Evolutionary conservation across 495 filamentous ascomycete species (phyloP), one percentile per base, ranked within the genome.

Genomic region (Apiosordaria backusii): DNA sequence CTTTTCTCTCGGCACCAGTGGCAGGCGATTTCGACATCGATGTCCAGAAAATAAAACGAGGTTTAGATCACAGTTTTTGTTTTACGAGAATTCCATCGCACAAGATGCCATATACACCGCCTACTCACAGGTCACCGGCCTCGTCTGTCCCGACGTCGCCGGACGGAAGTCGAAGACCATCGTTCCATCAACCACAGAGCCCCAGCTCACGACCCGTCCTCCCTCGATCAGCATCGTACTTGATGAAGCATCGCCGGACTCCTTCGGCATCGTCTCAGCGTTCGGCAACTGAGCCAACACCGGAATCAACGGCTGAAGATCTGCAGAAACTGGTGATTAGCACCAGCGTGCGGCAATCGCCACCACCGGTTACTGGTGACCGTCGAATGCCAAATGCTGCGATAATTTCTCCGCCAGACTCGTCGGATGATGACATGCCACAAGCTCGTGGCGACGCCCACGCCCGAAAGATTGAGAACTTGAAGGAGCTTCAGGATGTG

Each of bases 91-190:
- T 63, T 23, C 59, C 45, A 25, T 22, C 22, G 26, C 61, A 52
- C 15, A 68, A 79, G 83, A 97, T 97, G 93, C 93, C 93, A 82
- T 97, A 97, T 85, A 96, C 93, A 77, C 92, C 93, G 68, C 93
- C 93, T 61, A 85, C 87, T 72, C 89, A 89, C 82, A 82, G 85
- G 81, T 93, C 92, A 73, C 92, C 91, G 81, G 84, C 87, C 74
- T 85, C 89, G 67, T 89, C 90, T 60, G 82, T 82, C 59, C 80
- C 87, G 72, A 75, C 84, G 73, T 90, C 87, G 74, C 85, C 88
- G 71, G 83, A 83, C 73, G 68, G 82, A 76, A 86, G 84, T 79
- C 83, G 84, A 72, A 71, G 83, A 77, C 76, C 84, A 78, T 83
- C 86, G 78, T 75, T 83, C 74, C 77, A 82, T 61, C 68, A 74